Evolutionary conservation across 2,329 filamentous ascomycete species (phyloP), one percentile per base, ranked within the genome.

Genomic region (Paradendryphiella salina): DNA sequence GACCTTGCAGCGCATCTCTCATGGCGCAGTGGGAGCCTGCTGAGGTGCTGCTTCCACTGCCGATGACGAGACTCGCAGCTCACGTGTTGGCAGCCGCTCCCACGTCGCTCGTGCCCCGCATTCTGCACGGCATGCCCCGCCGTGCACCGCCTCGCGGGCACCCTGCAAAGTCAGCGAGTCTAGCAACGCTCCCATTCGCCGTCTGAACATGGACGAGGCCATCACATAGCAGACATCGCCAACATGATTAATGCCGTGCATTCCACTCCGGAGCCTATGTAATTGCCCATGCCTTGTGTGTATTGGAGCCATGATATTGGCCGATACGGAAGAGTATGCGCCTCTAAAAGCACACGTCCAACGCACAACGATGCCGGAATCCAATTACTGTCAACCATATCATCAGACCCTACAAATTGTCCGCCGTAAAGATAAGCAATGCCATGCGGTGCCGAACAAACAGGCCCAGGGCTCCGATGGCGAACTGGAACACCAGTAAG

Each of bases 361-460:
- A 15, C 4, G 13, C 17, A 32, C 17, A 11, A 28, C 11, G 28
- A 41, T 32, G 17, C 17, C 17, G 15, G 15, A 32, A 32, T 28
- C 6, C 13, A 32, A 41, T 10, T 17, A 4, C n/a, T 8, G 15
- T 14, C 28, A 4, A 20, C 10, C 23, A 8, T 32, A 15, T 9
- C 20, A 21, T 3, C 15, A 10, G 17, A 26, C 10, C 21, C 56
- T 65, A 72, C 68, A 63, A 65, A 56, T 99, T 99, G 75, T 99
- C 94, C 70, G 88, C 85, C 71, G 88, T 87, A 79, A 99, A 99
- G 61, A 99, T 83, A 61, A 94, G 79, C 66, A 96, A 77, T 36
- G 94, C 94, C 59, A 96, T 82, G 56, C 84, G 85, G 77, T 99
- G 94, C 61, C 94, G 80, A 46, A 91, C 84, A 67, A 96, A 89